A percentile compares a stretch with the other conserved stretches of the same genome.
These are phyloP conservation scores for Termitomyces sp. DNA, from an alignment of 768 basidiomycete species.

Conservation along the genomic window DNA sequence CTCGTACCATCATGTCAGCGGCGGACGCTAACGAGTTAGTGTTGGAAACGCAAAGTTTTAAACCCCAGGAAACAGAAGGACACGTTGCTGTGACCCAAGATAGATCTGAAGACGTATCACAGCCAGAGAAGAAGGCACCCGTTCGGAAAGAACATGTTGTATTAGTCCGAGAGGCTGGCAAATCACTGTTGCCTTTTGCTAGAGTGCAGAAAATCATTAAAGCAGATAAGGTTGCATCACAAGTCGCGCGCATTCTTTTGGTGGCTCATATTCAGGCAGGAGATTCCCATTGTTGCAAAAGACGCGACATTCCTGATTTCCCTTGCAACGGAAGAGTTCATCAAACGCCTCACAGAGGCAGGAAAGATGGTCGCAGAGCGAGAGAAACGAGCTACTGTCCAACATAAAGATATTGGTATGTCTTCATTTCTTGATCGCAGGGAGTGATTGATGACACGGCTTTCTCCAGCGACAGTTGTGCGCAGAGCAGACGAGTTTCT, in stretches of 20 bases:
- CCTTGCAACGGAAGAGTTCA: slow-evolving; percentile 86
- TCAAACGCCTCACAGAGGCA: slow-evolving; percentile 69
- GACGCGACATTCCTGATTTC: slow-evolving; percentile 81
- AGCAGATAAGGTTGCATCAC: slow-evolving; percentile 66
- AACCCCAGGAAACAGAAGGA: not conserved
- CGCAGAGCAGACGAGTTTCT: slow-evolving; percentile 71
- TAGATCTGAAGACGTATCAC: slow-evolving; percentile 6
- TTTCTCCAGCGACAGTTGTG: slow-evolving; percentile 50
- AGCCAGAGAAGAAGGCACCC: slow-evolving; percentile 23
- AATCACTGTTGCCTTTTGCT: slow-evolving; percentile 69
- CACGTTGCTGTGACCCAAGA: not conserved
- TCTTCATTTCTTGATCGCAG: slow-evolving; percentile 7
- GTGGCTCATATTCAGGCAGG: slow-evolving; percentile 38
- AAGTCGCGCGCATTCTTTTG: not conserved
- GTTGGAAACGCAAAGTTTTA: slow-evolving; percentile 1
- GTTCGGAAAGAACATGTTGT: slow-evolving; percentile 24
- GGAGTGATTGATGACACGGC: not conserved
- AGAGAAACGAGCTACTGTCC: slow-evolving; percentile 73
- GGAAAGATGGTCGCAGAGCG: slow-evolving; percentile 66
- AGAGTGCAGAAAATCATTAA: slow-evolving; percentile 84
- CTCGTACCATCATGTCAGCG: slow-evolving; percentile 8
- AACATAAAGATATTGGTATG: slow-evolving; percentile 78
- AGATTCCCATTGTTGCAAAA: slow-evolving; percentile 69
- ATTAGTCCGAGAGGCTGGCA: slow-evolving; percentile 46
- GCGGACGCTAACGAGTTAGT: not conserved